A percentile compares a stretch with the other conserved stretches of the same genome.
Conservation (phyloP, 768 basidiomycete genomes). For the Hygrocybe coccinea region DNA sequence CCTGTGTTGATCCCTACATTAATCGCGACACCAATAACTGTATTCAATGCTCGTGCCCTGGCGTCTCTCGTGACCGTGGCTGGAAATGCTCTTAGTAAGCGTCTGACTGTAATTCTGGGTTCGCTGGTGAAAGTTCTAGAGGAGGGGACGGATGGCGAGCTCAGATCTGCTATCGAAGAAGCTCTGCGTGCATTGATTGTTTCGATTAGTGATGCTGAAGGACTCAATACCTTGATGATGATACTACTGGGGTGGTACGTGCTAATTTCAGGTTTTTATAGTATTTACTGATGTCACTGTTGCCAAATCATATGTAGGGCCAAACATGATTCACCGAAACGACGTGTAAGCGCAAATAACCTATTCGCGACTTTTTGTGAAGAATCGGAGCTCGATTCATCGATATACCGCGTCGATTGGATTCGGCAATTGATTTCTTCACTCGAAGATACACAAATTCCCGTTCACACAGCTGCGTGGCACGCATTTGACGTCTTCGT, state of each 20-base stretch:
- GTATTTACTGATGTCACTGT: background rate
- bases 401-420: conserved; percentile 91
- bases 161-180: conserved; percentile 64
- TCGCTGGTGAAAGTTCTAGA: conserved; percentile 79
- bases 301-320: conserved; percentile 47
- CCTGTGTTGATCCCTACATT: conserved; percentile 93
- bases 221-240: conserved; percentile 85
- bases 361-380: conserved; percentile 82
- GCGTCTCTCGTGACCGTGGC: conserved; percentile 91
- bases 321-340: conserved; percentile 62
- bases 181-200: conserved; percentile 69
- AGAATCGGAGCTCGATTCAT: conserved; percentile 72
- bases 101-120: conserved; percentile 71
- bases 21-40: conserved; percentile 83
- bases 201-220: conserved; percentile 82
- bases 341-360: conserved; percentile 74
- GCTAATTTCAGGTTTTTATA: background rate
- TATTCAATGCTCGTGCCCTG: conserved; percentile 91
- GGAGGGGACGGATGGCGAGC: conserved; percentile 62
- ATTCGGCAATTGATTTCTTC: conserved; percentile 80
- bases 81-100: conserved; percentile 80
- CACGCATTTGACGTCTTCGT: conserved; percentile 80
- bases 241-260: conserved; percentile 81
- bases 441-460: conserved; percentile 70
- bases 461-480: conserved; percentile 81